These are phyloP conservation scores for Peterozyma toletana DNA, from an alignment of 805 yeast species.

Conservation along the genomic window DNA sequence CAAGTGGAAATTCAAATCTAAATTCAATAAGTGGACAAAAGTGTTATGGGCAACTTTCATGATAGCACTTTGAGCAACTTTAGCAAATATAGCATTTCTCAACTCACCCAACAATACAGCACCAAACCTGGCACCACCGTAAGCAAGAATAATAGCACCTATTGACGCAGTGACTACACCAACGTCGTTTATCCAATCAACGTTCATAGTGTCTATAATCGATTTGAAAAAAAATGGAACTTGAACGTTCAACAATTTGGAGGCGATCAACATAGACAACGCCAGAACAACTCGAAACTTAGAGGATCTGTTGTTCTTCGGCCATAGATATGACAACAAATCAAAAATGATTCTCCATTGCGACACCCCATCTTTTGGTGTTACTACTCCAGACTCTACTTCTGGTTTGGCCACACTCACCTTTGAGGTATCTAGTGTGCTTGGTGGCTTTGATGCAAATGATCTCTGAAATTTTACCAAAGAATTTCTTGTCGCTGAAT, in stretches of 20 bases:
- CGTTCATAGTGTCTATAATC: slow-evolving; percentile 87
- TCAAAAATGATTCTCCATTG: slow-evolving; percentile 55
- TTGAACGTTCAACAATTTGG: slow-evolving; percentile 86
- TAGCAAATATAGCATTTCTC: slow-evolving; percentile 91
- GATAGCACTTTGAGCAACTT: slow-evolving; percentile 92
- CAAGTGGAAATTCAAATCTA: slow-evolving; percentile 87
- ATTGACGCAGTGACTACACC: slow-evolving; percentile 62
- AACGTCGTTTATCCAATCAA: slow-evolving; percentile 67
- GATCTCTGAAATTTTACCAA: too few species aligned
- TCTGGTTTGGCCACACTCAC: too few species aligned
- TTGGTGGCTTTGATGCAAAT: too few species aligned
- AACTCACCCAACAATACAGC: slow-evolving; percentile 92
- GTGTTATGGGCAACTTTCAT: slow-evolving; percentile 84
- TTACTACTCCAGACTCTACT: too few species aligned
- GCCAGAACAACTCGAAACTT: slow-evolving; percentile 75
- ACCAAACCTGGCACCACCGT: slow-evolving; percentile 92
- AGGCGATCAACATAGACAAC: slow-evolving; percentile 59
- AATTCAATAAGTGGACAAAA: slow-evolving; percentile 70
- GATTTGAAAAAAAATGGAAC: slow-evolving; percentile 92
- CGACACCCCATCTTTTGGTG: slow-evolving; percentile 16
- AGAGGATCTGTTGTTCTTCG: slow-evolving; percentile 58
- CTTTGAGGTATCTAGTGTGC: too few species aligned
- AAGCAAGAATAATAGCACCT: slow-evolving; percentile 67
- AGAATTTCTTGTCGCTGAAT: too few species aligned
- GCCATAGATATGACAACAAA: slow-evolving; percentile 73